Evolutionary conservation across 2,329 filamentous ascomycete species (phyloP), one percentile per base, ranked within the genome.

Genomic region (Endocalyx cinctus): DNA sequence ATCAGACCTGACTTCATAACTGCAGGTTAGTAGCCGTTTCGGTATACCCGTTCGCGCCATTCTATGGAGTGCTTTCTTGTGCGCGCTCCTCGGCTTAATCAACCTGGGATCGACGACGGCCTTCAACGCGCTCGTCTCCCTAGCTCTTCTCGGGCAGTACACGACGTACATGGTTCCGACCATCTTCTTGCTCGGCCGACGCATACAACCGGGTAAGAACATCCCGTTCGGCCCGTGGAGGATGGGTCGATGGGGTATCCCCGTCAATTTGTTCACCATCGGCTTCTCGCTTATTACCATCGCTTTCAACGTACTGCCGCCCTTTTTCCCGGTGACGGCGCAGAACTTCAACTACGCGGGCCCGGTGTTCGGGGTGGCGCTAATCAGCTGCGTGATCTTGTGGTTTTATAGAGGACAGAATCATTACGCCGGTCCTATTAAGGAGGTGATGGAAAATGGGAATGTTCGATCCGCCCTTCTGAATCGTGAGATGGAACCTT

Each of bases 401-500:
- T 38, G 36, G 36, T 27, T 34, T 28, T 29, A 14, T n/a, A 38
- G 31, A 25, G 31, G 36, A 15, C 25, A 34, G 17, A 34, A 38
- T 10, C 36, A 38, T 15, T 38, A 38, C 28, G 31, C 34, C 4
- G 37, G 37, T 10, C 33, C 37, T 10, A 39, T 39, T 10, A 39
- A 33, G 31, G 37, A 40, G 34, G 34, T 40, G 10, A 37, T 40
- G 34, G 34, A 40, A 11, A 37, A 40, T 17, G 30, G 37, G 15
- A 39, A 39, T 18, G 27, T 39, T 17, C 33, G 33, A 13, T 39
- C 37, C 15, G 37, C 37, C 23, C 30, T 39, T 5, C 31, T 38
- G 10, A 17, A 34, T 23, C 35, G 31, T 14, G 31, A 38, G 27
- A 20, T 34, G n/a, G 35, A 37, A 14, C 8, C 23, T 17, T 14